Evolutionary conservation across 805 yeast species (phyloP).

Genomic region (Zygotorulaspora chibaensis): DNA sequence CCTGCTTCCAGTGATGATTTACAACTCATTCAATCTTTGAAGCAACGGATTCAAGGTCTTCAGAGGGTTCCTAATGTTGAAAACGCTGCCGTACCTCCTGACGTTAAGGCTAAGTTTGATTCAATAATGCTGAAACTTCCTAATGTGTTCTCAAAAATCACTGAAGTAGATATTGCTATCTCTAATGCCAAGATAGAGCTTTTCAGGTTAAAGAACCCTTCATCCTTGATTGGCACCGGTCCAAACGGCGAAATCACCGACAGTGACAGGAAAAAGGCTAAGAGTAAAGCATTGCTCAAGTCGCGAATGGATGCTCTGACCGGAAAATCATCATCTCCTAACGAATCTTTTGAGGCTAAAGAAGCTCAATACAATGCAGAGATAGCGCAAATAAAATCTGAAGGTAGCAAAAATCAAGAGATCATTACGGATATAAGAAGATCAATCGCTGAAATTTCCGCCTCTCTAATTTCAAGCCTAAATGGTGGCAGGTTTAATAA

Average conservation of each 20-base stretch:
- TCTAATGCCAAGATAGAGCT: constrained; percentile 61
- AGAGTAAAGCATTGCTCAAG: constrained; percentile 69
- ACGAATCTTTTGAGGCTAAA: constrained; percentile 35
- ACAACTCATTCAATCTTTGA: constrained; percentile 61
- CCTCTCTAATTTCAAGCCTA: constrained; percentile 37
- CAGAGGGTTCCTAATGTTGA: constrained; percentile 36
- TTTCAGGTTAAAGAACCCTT: constrained; percentile 63
- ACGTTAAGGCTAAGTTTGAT: constrained; percentile 54
- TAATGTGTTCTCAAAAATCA: constrained; percentile 56
- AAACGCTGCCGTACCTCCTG: constrained; percentile 34
- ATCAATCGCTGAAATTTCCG: constrained; percentile 58
- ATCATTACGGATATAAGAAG: constrained; percentile 68
- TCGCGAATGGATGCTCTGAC: constrained; percentile 92
- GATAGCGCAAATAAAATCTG: constrained; percentile 46
- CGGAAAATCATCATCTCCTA: constrained; percentile 54
- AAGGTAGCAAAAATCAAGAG: constrained; percentile 50
- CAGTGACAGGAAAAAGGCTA: constrained; percentile 73
- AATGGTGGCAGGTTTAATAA: constrained; percentile 24
- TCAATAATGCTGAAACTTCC: constrained; percentile 71
- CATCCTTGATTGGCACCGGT: constrained; percentile 75
- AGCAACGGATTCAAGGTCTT: constrained; percentile 49
- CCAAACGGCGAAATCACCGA: constrained; percentile 85
- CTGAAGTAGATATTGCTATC: constrained; percentile 63
- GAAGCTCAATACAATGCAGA: constrained; percentile 45
- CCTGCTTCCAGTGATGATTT: constrained; percentile 33